Evolutionary conservation across 371 early-diverging fungal genomes (phyloP).

Genomic region (Phascolomyces articulosus): DNA sequence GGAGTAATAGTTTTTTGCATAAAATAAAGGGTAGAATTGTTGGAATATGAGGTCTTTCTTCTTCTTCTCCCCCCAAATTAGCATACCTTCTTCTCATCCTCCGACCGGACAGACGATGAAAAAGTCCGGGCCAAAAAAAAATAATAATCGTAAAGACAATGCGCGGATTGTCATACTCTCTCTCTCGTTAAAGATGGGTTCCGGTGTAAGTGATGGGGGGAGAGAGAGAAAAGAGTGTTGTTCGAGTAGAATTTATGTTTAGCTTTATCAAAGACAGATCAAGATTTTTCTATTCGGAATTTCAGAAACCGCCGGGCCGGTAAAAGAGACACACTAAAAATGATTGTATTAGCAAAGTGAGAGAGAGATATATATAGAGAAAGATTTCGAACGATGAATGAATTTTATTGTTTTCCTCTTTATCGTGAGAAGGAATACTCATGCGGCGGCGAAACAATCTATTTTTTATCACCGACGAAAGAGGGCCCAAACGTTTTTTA

Average conservation of each 20-base stretch:
- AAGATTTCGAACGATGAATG: no score
- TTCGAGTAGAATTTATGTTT: not conserved
- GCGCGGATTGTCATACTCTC: no score
- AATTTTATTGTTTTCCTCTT: no score
- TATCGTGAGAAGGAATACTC: not conserved
- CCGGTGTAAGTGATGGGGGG: no score
- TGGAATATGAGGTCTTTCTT: not conserved
- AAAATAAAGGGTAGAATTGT: not conserved
- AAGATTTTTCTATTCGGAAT: slow-evolving; percentile 19
- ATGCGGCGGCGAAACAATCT: not conserved
- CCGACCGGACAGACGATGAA: not conserved
- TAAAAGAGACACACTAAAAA: no score
- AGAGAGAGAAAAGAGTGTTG: no score
- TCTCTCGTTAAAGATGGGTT: no score
- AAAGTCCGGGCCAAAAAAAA: not conserved
- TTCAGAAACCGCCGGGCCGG: slow-evolving; percentile 18
- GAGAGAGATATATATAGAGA: no score
- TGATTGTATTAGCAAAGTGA: no score
- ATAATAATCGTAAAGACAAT: no score
- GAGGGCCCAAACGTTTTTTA: not conserved
- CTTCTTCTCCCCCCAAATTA: not conserved
- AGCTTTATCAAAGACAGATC: slow-evolving; percentile 12
- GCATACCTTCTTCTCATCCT: no score
- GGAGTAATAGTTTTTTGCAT: no score
- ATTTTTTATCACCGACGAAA: not conserved